Evolutionary conservation across 139 green algal genomes (phyloP), one percentile per base, ranked within the genome.

Genomic region (Zygnema cylindricum): DNA sequence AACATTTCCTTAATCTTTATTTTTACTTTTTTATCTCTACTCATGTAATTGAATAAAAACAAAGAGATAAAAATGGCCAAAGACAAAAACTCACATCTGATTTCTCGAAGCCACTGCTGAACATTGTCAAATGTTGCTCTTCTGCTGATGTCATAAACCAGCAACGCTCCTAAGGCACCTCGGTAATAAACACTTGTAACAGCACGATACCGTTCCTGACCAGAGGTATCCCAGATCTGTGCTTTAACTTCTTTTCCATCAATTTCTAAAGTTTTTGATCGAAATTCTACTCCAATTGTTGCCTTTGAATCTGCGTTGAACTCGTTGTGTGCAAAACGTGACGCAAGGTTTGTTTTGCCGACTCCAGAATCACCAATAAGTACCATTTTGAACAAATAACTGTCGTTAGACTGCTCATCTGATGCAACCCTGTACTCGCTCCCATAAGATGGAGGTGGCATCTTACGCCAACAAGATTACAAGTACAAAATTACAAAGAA

Each of bases 221-320:
- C 97, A n/a, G 96, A 97, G 7, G 97, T 99, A 90, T 99, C 97
- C 97, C 97, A 99, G 39, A 99, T 98, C 86, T 99, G 97, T 38
- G 98, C 92, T 93, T 99, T 99, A 0, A 98, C 94, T 83, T 94
- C 95, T 83, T 98, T 98, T 42, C 95, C 93, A 43, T 98, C 96
- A 0, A 99, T 84, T 69, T 96, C 89, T 33, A 99, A 91, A 78
- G 97, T 98, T 88, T 98, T 98, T 35, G 98, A 98, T 76, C 98
- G 98, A 92, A 99, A 99, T 89, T 99, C 97, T 57, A 99, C 90
- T 11, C 97, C 97, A 39, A 99, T 99, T 0, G 97, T 99, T 1
- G 97, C 98, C 75, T 98, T 99, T 92, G 98, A 98, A 82, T 93
- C 96, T 30, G 94, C 96, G 0, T 96, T 98, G 89, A 99, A 99